A percentile compares a stretch with the other conserved stretches of the same genome.
These are phyloP conservation scores for Silybum marianum DNA, from an alignment of 129 eudicot species.

Conservation along the genomic window DNA sequence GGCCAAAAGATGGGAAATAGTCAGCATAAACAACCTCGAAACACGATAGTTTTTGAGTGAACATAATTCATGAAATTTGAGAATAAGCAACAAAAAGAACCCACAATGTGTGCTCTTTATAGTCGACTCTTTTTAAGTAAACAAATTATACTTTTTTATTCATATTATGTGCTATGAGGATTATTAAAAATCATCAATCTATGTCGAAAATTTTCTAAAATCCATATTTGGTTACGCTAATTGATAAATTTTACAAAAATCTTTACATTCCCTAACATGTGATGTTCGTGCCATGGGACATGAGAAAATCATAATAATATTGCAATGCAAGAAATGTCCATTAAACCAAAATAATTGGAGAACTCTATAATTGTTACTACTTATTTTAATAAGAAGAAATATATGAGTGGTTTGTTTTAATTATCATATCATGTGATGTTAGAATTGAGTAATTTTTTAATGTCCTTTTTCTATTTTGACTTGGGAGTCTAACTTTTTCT, in stretches of 20 bases:
- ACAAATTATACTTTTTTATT: too few species aligned
- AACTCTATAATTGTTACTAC: not conserved
- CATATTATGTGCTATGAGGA: not conserved
- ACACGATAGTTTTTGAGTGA: not conserved
- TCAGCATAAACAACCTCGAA: constrained; percentile 11
- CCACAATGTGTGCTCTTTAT: not conserved
- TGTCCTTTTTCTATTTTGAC: not conserved
- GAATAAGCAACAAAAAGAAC: not conserved
- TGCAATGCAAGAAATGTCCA: not conserved
- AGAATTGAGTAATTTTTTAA: too few species aligned
- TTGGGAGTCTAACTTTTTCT: not conserved
- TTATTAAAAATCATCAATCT: not conserved
- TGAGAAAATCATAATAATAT: not conserved
- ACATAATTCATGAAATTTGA: constrained; percentile 9
- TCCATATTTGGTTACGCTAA: not conserved
- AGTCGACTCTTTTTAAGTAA: not conserved
- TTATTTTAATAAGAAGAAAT: too few species aligned
- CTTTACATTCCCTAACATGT: not conserved
- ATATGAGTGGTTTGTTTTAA: too few species aligned
- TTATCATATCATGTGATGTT: too few species aligned
- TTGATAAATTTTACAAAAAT: not conserved
- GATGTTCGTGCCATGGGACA: not conserved
- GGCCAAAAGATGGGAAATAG: not conserved
- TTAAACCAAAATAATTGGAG: not conserved
- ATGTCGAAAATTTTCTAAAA: too few species aligned